These are phyloP conservation scores for Fusarium circinatum DNA, from an alignment of 2,329 filamentous ascomycete species.

Conservation along the genomic window DNA sequence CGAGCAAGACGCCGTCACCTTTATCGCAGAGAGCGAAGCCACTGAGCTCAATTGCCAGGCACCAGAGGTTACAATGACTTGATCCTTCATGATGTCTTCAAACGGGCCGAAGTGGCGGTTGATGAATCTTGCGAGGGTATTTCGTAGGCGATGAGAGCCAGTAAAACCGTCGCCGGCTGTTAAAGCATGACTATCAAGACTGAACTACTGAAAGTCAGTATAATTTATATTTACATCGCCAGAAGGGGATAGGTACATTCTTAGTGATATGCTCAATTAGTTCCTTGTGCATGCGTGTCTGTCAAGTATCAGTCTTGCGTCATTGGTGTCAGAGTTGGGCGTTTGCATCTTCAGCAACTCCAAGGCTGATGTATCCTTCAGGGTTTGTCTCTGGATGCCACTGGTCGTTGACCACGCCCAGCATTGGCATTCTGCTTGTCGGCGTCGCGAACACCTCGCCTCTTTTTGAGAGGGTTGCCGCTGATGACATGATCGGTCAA, in stretches of 20 bases:
- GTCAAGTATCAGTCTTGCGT: fast-evolving
- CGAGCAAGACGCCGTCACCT: not conserved
- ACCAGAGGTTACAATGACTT: not conserved
- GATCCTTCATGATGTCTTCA: not conserved
- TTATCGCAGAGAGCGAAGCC: not conserved
- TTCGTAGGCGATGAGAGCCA: not conserved
- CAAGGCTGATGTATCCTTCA: not conserved
- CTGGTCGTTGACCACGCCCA: not conserved
- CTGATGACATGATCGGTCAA: not conserved
- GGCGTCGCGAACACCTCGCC: not conserved
- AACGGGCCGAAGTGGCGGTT: not conserved
- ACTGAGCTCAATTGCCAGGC: not conserved
- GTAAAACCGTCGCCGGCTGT: not conserved
- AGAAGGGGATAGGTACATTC: fast-evolving
- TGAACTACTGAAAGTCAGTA: not conserved
- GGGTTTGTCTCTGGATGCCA: not conserved
- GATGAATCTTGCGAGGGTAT: not conserved
- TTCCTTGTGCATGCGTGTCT: conserved; percentile 3
- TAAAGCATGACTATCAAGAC: not conserved
- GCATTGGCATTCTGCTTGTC: not conserved
- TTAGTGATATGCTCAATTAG: not conserved
- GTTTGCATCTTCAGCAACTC: not conserved
- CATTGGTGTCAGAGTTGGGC: fast-evolving
- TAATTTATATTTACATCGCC: fast-evolving
- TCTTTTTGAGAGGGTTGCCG: not conserved